These are phyloP conservation scores for Teunomyces lycoperdinae DNA, from an alignment of 805 yeast genomes.

Conservation along the genomic window DNA sequence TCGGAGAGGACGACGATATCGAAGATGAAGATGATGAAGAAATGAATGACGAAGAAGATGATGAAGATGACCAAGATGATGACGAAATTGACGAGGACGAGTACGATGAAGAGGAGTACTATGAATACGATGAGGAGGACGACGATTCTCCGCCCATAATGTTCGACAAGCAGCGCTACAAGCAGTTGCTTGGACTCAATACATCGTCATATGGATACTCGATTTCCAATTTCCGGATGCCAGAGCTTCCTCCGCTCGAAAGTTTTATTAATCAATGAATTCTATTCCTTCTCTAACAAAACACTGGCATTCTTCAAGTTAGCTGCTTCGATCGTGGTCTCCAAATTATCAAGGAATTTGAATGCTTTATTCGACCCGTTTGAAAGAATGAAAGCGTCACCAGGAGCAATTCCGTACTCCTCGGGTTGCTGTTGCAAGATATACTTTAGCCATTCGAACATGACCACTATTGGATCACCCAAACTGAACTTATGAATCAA, in stretches of 20 bases:
- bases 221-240: neutral
- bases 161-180: conserved; percentile 1
- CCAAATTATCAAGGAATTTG: conserved; percentile 58
- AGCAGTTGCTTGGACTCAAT: conserved; percentile 17
- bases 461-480: conserved; percentile 52
- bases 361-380: conserved; percentile 35
- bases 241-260: conserved; percentile 24
- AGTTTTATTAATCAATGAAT: conserved; percentile 11
- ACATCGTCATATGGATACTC: neutral
- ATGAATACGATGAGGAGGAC: conserved; percentile 9
- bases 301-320: conserved; percentile 82
- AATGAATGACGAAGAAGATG: neutral
- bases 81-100: conserved; percentile 2
- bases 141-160: conserved; percentile 1
- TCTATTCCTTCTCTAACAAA: conserved; percentile 49
- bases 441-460: conserved; percentile 68
- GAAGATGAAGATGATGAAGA: neutral
- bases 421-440: conserved; percentile 44
- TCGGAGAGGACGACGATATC: neutral
- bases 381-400: conserved; percentile 30
- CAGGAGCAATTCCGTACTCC: conserved; percentile 49
- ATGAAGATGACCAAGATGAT: neutral
- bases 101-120: conserved; percentile 10
- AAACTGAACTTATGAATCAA: conserved; percentile 65
- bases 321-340: conserved; percentile 63